A percentile compares a stretch with the other conserved stretches of the same genome.
Conservation (phyloP, 2,329 filamentous ascomycete species). For the Stachybotrys echinatus region DNA sequence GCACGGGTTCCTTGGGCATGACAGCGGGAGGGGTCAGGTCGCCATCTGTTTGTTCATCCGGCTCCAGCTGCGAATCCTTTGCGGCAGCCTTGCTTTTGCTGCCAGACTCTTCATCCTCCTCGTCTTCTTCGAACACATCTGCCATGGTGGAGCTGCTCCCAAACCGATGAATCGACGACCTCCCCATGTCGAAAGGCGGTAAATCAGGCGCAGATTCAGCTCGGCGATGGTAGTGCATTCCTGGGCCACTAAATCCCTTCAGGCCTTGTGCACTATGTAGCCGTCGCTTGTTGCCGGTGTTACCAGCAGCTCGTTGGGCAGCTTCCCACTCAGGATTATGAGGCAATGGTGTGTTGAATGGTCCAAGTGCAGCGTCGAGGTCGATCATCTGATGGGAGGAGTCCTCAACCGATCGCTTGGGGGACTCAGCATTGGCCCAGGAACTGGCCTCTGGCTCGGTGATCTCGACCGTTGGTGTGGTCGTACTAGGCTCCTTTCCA, state of each 20-base stretch:
- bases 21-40: conserved; percentile 27
- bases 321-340: conserved; percentile 62
- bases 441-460: conserved; percentile 31
- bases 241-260: conserved; percentile 62
- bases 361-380: conserved; percentile 85
- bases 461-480: conserved; percentile 33
- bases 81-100: conserved; percentile 30
- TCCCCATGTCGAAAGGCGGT: conserved; percentile 62
- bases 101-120: conserved; percentile 55
- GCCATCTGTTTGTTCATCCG: conserved; percentile 40
- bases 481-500: conserved; percentile 16
- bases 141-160: conserved; percentile 71
- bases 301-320: conserved; percentile 52
- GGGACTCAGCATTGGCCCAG: conserved; percentile 22
- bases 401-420: conserved; percentile 50
- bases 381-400: conserved; percentile 79
- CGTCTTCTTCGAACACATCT: conserved; percentile 82
- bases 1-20: conserved; percentile 12
- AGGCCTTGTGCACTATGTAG: conserved; percentile 74
- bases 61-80: conserved; percentile 29
- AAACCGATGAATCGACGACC: conserved; percentile 55
- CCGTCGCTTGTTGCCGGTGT: conserved; percentile 50
- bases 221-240: conserved; percentile 71
- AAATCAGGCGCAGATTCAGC: conserved; percentile 78
- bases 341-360: conserved; percentile 75